Percentiles rank a stretch among this genome's conserved stretches.
These are phyloP conservation scores for Pezicula rhizophila DNA, from an alignment of 2,329 filamentous ascomycete species.

Conservation along the genomic window DNA sequence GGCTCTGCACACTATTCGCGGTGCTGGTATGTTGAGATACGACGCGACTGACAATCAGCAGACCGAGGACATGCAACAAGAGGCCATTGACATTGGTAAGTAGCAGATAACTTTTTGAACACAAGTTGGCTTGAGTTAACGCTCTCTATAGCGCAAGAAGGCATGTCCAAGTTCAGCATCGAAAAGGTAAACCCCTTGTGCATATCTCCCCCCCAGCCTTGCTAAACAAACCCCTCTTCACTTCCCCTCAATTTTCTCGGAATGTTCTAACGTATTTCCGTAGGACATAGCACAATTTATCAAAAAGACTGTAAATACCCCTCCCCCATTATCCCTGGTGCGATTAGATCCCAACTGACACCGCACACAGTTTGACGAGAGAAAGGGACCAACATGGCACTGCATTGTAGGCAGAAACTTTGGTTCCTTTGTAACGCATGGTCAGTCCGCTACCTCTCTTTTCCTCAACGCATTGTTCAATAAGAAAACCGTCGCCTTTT, in stretches of 20 bases:
- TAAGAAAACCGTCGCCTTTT: background rate
- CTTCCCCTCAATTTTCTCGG: slow-evolving; percentile 1
- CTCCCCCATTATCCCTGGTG: background rate
- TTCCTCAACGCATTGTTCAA: background rate
- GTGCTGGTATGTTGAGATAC: background rate
- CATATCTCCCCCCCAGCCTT: background rate
- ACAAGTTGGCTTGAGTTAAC: slow-evolving; percentile 19
- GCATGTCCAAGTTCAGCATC: slow-evolving; percentile 65
- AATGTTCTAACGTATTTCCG: slow-evolving; percentile 9
- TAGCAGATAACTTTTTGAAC: slow-evolving; percentile 59
- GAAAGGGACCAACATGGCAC: slow-evolving; percentile 98
- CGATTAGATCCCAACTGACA: slow-evolving; percentile 4
- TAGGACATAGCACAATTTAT: slow-evolving; percentile 94
- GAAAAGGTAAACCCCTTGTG: slow-evolving; percentile 51
- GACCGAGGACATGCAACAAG: slow-evolving; percentile 96
- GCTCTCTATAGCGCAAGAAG: slow-evolving; percentile 52
- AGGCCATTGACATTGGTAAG: slow-evolving; percentile 92
- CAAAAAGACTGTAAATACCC: slow-evolving; percentile 71
- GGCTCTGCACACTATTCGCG: background rate
- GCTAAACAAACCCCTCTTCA: background rate
- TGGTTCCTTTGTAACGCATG: slow-evolving; percentile 97
- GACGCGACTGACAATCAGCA: slow-evolving; percentile 35
- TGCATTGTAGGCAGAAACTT: slow-evolving; percentile 99
- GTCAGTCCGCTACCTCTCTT: slow-evolving; percentile 42
- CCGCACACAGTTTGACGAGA: slow-evolving; percentile 74